Evolutionary conservation across 345 rosid species (phyloP).

Genomic region (Schrenkiella parvula): DNA sequence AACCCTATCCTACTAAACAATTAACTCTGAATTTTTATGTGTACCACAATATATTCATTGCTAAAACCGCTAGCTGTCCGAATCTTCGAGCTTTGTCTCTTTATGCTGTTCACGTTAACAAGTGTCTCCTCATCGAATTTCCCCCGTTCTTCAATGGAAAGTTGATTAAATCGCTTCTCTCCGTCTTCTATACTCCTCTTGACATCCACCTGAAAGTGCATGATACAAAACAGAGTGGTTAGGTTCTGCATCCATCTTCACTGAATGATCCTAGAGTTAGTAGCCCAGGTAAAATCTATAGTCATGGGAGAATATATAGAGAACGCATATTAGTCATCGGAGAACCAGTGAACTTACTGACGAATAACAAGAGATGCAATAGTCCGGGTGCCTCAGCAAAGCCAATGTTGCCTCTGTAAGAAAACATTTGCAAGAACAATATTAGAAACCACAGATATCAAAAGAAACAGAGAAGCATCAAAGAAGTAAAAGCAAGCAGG

Average conservation of each 20-base stretch:
- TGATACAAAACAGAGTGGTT: background rate
- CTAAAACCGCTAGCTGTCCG: conserved; percentile 61
- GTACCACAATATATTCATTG: conserved; percentile 93
- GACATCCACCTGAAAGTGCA: conserved; percentile 58
- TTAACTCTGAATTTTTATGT: background rate
- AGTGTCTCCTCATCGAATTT: conserved; percentile 95
- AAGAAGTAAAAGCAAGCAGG: background rate
- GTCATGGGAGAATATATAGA: background rate
- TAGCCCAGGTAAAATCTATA: background rate
- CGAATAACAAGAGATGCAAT: conserved; percentile 92
- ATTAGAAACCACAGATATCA: background rate
- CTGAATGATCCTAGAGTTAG: background rate
- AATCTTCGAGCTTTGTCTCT: conserved; percentile 53
- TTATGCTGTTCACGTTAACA: conserved; percentile 79
- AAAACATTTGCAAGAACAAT: background rate
- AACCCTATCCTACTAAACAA: background rate
- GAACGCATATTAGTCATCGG: background rate
- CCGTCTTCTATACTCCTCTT: conserved; percentile 72
- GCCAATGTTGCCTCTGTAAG: conserved; percentile 79
- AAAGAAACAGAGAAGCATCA: background rate
- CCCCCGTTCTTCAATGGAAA: conserved; percentile 94
- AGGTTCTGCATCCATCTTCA: conserved; percentile 5
- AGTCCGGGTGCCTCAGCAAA: conserved; percentile 92
- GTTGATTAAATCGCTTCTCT: conserved; percentile 83
- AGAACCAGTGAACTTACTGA: conserved; percentile 49